These are phyloP conservation scores for Besnoitia besnoiti DNA, from an alignment of 169 alveolate genomes.

Conservation along the genomic window DNA sequence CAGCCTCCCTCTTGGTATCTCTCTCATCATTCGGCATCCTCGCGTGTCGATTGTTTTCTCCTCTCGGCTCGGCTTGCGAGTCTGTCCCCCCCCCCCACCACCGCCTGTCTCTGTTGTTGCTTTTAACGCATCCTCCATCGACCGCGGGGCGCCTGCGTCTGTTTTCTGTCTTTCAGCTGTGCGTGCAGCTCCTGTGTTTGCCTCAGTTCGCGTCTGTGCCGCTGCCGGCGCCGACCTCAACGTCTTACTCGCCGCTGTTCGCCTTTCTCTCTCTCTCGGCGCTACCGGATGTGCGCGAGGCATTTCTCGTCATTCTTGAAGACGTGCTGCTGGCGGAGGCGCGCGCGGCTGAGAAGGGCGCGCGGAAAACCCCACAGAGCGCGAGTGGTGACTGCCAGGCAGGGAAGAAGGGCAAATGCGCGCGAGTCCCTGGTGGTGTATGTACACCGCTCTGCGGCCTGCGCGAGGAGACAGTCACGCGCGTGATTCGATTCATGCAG, in stretches of 20 bases:
- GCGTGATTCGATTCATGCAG: neutral
- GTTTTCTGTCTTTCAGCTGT: neutral
- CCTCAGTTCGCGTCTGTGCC: neutral
- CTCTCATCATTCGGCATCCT: neutral
- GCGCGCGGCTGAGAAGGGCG: neutral
- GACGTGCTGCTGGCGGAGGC: neutral
- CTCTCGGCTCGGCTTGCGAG: neutral
- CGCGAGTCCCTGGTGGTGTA: neutral
- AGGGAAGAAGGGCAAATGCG: neutral
- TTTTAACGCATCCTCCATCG: neutral
- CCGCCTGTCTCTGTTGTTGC: too few relatives aligned
- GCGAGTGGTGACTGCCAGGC: neutral
- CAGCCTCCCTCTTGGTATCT: neutral
- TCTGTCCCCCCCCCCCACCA: too few relatives aligned
- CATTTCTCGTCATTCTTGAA: neutral
- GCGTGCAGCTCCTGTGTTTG: neutral
- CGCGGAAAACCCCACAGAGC: neutral
- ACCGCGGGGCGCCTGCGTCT: neutral
- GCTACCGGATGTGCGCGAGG: slow-evolving; percentile 29
- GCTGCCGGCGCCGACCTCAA: neutral
- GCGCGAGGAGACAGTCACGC: neutral
- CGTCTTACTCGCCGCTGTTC: slow-evolving; percentile 5
- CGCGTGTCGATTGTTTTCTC: neutral
- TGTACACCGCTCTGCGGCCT: neutral
- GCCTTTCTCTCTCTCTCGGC: neutral